Conservation (phyloP, 2,329 filamentous ascomycete species). For the Pseudopyricularia javanii region DNA sequence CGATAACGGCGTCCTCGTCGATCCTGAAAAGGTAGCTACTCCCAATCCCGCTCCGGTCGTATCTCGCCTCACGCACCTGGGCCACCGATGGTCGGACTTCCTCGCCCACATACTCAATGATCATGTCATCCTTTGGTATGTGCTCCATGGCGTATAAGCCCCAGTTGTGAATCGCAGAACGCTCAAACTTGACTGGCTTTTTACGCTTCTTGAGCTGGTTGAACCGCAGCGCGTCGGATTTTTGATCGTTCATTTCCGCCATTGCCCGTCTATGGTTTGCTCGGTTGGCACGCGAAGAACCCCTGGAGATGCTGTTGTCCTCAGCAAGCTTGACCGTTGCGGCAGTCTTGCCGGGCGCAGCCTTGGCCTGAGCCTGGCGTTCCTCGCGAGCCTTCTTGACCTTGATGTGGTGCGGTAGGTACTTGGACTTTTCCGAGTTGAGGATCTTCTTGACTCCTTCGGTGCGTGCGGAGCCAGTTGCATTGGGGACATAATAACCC, state of each 20-base stretch:
- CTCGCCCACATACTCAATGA: conserved; percentile 98
- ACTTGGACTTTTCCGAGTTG: conserved; percentile 96
- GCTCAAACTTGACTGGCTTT: conserved; percentile 96
- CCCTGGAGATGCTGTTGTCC: conserved; percentile 72
- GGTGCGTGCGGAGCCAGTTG: conserved; percentile 75
- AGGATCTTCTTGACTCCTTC: conserved; percentile 93
- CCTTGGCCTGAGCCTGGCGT: conserved; percentile 57
- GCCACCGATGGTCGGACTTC: conserved; percentile 94
- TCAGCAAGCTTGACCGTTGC: conserved; percentile 63
- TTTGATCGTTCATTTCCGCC: conserved; percentile 90
- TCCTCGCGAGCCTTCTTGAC: conserved; percentile 86
- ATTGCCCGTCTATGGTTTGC: conserved; percentile 91
- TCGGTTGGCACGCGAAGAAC: conserved; percentile 84
- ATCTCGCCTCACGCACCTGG: conserved; percentile 85
- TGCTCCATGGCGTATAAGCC: conserved; percentile 96
- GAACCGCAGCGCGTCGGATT: conserved; percentile 90
- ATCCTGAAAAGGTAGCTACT: conserved; percentile 97
- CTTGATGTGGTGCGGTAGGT: conserved; percentile 93
- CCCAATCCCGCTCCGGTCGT: conserved; percentile 91
- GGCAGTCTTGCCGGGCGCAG: conserved; percentile 34
- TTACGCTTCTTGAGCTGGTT: conserved; percentile 99
- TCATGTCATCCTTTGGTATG: conserved; percentile 96
- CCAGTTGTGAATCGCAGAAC: conserved; percentile 98
- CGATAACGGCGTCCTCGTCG: conserved; percentile 93
- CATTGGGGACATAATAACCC: conserved; percentile 73